phyloP scores from a whole-genome alignment of 2,329 filamentous ascomycete genomes.

The Botrytis squamosa region DNA sequence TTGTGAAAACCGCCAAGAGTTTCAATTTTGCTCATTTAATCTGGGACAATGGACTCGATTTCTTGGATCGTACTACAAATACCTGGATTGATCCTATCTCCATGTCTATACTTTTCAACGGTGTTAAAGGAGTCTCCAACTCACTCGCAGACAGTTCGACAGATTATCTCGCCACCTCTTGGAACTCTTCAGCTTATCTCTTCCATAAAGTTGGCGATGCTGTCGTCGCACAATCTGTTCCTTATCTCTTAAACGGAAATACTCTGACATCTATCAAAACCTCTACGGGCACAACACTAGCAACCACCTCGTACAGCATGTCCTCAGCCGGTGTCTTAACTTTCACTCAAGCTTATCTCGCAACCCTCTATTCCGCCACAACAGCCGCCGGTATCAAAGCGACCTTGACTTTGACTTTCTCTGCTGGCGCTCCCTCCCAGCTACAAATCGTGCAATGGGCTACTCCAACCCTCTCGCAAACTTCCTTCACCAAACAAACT shows the following conservation, averaged over 20 bases:
- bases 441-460: constrained; percentile 55
- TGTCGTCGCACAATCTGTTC: constrained; percentile 45
- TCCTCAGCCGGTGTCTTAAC: constrained; percentile 46
- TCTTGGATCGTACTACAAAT: constrained; percentile 50
- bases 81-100: constrained; percentile 52
- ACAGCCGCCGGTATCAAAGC: constrained; percentile 47
- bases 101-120: constrained; percentile 49
- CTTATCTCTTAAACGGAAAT: constrained; percentile 56
- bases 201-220: constrained; percentile 51
- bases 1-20: constrained; percentile 49
- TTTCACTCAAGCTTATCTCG: constrained; percentile 49
- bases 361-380: constrained; percentile 44
- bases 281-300: constrained; percentile 41
- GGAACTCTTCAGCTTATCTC: constrained; percentile 53
- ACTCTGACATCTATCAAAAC: constrained; percentile 45
- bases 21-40: constrained; percentile 52
- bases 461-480: constrained; percentile 40
- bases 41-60: constrained; percentile 60
- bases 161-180: constrained; percentile 46
- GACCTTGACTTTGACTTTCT: constrained; percentile 54
- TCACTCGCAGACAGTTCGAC: constrained; percentile 52
- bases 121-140: constrained; percentile 47
- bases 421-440: constrained; percentile 47
- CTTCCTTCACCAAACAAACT: constrained; percentile 21
- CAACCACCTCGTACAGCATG: constrained; percentile 49